Evolutionary conservation across 306 rosid genomes (phyloP).

Genomic region (Acacia crassicarpa): DNA sequence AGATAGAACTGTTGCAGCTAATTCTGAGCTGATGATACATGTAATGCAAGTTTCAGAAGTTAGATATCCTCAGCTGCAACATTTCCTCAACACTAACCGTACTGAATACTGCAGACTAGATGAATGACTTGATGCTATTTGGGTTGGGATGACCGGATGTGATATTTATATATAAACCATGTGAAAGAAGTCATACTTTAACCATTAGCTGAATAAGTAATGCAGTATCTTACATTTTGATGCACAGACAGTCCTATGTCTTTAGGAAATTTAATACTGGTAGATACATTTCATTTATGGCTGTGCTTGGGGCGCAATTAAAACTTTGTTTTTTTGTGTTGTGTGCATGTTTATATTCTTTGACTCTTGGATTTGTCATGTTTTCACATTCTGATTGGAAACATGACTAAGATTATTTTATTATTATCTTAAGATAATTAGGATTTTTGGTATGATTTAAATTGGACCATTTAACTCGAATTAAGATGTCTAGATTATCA

Average conservation of each 20-base stretch:
- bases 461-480: not conserved
- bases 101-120: not conserved
- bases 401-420: not conserved
- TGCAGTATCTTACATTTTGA: not conserved
- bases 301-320: not conserved
- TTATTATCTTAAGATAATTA: not conserved
- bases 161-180: not conserved
- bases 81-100: not conserved
- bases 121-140: not conserved
- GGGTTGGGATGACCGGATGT: not conserved
- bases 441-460: not conserved
- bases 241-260: not conserved
- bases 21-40: not conserved
- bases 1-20: not conserved
- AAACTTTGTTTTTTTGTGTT: not conserved
- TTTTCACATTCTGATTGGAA: not conserved
- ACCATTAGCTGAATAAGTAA: not conserved
- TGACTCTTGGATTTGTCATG: not conserved
- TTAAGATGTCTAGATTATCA: not conserved
- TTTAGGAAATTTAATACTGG: not conserved
- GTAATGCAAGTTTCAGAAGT: not conserved
- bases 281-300: constrained; percentile 3
- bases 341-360: not conserved
- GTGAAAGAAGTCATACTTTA: not conserved
- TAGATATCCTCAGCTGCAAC: not conserved